Percentiles rank a stretch among this genome's conserved stretches.
Conservation (phyloP, 371 early-diverging fungal species). For the Mucor lusitanicus region DNA sequence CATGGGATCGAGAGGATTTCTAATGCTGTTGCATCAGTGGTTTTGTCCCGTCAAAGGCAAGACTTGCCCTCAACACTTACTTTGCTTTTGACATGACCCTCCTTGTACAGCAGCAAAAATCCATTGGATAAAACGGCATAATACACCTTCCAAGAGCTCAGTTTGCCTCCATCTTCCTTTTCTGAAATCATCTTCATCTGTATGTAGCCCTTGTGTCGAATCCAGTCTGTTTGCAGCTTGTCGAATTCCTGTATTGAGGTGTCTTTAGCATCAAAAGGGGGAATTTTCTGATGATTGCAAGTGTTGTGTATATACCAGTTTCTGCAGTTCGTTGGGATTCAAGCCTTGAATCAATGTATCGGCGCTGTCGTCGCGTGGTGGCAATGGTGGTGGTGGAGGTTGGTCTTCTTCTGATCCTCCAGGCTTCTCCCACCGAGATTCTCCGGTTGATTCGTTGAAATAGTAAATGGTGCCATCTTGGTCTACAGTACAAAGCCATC, state of each 20-base stretch:
- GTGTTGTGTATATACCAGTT: constrained; percentile 25
- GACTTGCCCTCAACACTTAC: constrained; percentile 11
- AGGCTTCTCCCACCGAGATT: constrained; percentile 48
- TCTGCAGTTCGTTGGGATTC: constrained; percentile 34
- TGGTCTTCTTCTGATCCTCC: neutral
- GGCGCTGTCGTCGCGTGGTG: constrained; percentile 18
- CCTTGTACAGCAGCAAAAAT: constrained; percentile 46
- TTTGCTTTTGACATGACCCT: constrained; percentile 35
- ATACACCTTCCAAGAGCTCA: constrained; percentile 53
- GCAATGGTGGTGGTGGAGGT: neutral
- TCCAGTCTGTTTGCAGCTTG: constrained; percentile 37
- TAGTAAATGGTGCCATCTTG: constrained; percentile 47
- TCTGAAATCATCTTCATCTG: constrained; percentile 54
- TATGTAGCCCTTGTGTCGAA: constrained; percentile 42
- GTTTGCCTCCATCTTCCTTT: constrained; percentile 45
- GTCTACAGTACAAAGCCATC: constrained; percentile 25
- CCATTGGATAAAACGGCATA: constrained; percentile 47
- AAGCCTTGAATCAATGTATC: constrained; percentile 21
- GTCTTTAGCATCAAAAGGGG: neutral
- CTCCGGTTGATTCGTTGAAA: constrained; percentile 47
- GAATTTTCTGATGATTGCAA: too few species aligned
- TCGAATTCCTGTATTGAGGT: constrained; percentile 30
- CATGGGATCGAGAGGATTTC: constrained; percentile 29
- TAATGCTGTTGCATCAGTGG: neutral
- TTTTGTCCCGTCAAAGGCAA: neutral